Evolutionary conservation across 2,329 filamentous ascomycete genomes (phyloP).

Genomic region (Lachnellula suecica): DNA sequence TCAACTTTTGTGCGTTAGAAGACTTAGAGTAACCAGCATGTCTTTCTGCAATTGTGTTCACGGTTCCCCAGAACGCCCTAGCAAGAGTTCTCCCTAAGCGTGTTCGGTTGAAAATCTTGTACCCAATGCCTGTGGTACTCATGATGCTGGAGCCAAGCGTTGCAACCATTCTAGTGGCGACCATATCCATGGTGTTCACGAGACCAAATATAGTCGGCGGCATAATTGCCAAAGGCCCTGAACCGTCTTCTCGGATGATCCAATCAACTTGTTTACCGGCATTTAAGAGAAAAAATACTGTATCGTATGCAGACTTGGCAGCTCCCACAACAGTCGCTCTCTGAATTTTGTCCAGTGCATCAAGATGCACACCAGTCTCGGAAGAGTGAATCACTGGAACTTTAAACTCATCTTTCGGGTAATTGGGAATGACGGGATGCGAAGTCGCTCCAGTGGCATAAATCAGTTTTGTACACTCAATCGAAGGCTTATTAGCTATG

Average conservation of each 20-base stretch:
- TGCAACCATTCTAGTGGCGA: constrained; percentile 27
- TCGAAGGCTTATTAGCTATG: neutral
- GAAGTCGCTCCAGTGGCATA: constrained; percentile 32
- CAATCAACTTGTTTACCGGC: constrained; percentile 10
- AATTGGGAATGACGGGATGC: constrained; percentile 24
- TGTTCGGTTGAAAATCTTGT: constrained; percentile 30
- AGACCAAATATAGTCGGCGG: constrained; percentile 28
- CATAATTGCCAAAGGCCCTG: constrained; percentile 34
- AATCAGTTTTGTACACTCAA: constrained; percentile 25
- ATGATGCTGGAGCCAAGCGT: constrained; percentile 33
- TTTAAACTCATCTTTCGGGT: neutral
- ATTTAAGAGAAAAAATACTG: constrained; percentile 6
- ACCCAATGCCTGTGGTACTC: constrained; percentile 25
- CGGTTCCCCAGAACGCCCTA: constrained; percentile 20
- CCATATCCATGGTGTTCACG: constrained; percentile 30
- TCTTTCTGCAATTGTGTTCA: constrained; percentile 14
- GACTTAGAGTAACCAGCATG: constrained; percentile 29
- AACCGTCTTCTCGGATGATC: constrained; percentile 9
- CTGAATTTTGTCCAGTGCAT: constrained; percentile 6
- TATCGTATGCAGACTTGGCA: constrained; percentile 8
- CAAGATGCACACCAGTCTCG: constrained; percentile 23
- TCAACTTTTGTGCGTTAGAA: constrained; percentile 21
- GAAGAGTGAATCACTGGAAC: constrained; percentile 24
- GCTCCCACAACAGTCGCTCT: constrained; percentile 6
- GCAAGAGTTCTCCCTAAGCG: constrained; percentile 17